These are phyloP conservation scores for Claviceps spartinae DNA, from an alignment of 2,329 filamentous ascomycete species.

Conservation along the genomic window DNA sequence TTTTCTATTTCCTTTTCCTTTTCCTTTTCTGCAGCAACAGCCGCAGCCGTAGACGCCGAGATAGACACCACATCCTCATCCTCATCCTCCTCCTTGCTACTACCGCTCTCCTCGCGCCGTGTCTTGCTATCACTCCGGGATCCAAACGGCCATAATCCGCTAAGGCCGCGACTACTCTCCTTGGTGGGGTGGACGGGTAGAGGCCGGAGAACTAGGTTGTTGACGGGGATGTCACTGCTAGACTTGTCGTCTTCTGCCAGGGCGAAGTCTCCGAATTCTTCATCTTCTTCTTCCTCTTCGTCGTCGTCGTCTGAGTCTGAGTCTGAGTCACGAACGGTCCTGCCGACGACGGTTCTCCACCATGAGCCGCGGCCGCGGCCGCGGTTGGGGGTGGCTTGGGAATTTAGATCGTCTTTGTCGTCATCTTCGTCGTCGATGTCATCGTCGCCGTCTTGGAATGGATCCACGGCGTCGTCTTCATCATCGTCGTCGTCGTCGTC, in stretches of 20 bases:
- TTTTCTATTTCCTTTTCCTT: conserved; percentile 16
- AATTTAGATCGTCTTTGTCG: conserved; percentile 39
- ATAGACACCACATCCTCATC: conserved; percentile 3
- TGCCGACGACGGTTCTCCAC: conserved; percentile 31
- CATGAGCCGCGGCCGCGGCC: conserved; percentile 26
- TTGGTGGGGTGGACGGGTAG: conserved; percentile 38
- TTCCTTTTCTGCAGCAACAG: conserved; percentile 6
- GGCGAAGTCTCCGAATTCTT: conserved; percentile 57
- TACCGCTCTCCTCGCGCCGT: conserved; percentile 16
- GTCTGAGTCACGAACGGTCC: conserved; percentile 17
- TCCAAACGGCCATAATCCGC: conserved; percentile 47
- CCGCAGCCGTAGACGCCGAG: neutral
- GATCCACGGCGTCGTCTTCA: conserved; percentile 22
- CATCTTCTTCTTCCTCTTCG: conserved; percentile 50
- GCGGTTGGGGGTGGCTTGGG: conserved; percentile 23
- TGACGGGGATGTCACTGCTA: conserved; percentile 16
- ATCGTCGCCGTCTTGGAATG: conserved; percentile 42
- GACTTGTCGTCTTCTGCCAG: conserved; percentile 40
- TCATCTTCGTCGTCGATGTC: conserved; percentile 32
- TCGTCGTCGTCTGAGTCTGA: conserved; percentile 28
- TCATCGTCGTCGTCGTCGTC: conserved; percentile 13
- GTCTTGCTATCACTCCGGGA: conserved; percentile 20
- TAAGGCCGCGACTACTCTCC: conserved; percentile 28
- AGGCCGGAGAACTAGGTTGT: conserved; percentile 39
- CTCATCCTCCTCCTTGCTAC: conserved; percentile 10